phyloP scores from a whole-genome alignment of 2,329 filamentous ascomycete genomes.

The Cucurbitaria berberidis region DNA sequence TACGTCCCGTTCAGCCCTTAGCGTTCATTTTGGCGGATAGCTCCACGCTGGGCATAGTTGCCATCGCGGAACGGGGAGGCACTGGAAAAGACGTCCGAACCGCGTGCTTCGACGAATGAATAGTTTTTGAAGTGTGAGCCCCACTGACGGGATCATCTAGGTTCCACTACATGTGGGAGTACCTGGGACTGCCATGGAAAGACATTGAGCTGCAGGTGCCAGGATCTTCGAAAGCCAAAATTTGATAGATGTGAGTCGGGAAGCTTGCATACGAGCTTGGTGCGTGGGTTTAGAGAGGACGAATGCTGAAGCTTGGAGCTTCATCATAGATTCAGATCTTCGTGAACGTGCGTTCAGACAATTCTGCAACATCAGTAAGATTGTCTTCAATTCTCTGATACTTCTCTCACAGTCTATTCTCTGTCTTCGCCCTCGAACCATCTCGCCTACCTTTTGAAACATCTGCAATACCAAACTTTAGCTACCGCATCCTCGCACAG shows the following conservation, averaged over 20 bases:
- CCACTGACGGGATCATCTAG: slow-evolving; percentile 47
- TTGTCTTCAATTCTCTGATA: slow-evolving; percentile 1
- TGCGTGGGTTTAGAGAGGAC: not conserved
- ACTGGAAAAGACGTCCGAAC: slow-evolving; percentile 16
- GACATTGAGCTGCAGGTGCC: slow-evolving; percentile 57
- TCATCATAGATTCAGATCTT: not conserved
- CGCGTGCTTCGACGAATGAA: slow-evolving; percentile 19
- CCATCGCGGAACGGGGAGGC: slow-evolving; percentile 12
- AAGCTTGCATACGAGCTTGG: slow-evolving; percentile 1
- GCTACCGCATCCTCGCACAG: slow-evolving; percentile 5
- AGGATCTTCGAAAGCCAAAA: slow-evolving; percentile 32
- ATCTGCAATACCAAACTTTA: not conserved
- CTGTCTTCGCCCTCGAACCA: not conserved
- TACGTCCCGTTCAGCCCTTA: slow-evolving; percentile 33
- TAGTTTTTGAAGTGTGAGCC: not conserved
- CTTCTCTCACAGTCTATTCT: not conserved
- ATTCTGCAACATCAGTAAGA: slow-evolving; percentile 2
- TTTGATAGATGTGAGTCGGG: slow-evolving; percentile 23
- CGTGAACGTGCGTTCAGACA: not conserved
- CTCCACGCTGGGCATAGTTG: slow-evolving; percentile 9
- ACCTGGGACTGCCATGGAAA: slow-evolving; percentile 65
- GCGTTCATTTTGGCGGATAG: slow-evolving; percentile 1
- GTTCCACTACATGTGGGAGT: slow-evolving; percentile 72
- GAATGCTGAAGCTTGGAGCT: slow-evolving; percentile 1
- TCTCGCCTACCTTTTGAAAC: not conserved